phyloP scores from a whole-genome alignment of 306 rosid species.

The Spatholobus suberectus region DNA sequence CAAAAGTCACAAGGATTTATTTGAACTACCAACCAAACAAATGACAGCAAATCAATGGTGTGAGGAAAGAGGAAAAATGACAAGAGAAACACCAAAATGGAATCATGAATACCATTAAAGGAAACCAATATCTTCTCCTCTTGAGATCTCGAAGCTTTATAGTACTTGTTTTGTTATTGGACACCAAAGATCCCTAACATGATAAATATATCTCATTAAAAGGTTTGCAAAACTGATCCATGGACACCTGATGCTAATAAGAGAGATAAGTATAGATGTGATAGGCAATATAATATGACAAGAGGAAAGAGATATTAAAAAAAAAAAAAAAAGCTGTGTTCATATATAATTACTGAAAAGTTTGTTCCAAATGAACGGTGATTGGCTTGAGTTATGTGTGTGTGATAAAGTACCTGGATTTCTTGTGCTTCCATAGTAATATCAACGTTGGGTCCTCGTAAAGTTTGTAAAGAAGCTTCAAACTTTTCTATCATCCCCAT shows the following conservation, averaged over 20 bases:
- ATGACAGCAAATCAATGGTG: not conserved
- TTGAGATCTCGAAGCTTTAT: constrained; percentile 64
- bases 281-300: too few species aligned
- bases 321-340: too few species aligned
- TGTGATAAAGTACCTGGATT: constrained; percentile 54
- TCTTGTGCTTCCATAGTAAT: constrained; percentile 69
- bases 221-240: too few species aligned
- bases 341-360: too few species aligned
- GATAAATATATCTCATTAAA: not conserved
- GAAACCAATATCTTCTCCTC: constrained; percentile 82
- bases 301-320: too few species aligned
- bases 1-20: not conserved
- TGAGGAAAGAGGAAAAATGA: not conserved
- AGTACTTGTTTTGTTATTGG: constrained; percentile 44
- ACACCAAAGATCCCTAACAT: constrained; percentile 61
- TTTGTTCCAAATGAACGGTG: not conserved
- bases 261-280: too few species aligned
- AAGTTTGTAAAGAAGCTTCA: constrained; percentile 70
- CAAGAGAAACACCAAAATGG: not conserved
- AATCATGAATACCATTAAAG: constrained; percentile 60
- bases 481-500: constrained; percentile 75
- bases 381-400: not conserved
- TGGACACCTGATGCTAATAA: too few species aligned
- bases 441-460: constrained; percentile 69
- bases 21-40: not conserved